Evolutionary conservation across 2,329 filamentous ascomycete genomes (phyloP), one percentile per base, ranked within the genome.

Genomic region (Hypoxylon rubiginosum): DNA sequence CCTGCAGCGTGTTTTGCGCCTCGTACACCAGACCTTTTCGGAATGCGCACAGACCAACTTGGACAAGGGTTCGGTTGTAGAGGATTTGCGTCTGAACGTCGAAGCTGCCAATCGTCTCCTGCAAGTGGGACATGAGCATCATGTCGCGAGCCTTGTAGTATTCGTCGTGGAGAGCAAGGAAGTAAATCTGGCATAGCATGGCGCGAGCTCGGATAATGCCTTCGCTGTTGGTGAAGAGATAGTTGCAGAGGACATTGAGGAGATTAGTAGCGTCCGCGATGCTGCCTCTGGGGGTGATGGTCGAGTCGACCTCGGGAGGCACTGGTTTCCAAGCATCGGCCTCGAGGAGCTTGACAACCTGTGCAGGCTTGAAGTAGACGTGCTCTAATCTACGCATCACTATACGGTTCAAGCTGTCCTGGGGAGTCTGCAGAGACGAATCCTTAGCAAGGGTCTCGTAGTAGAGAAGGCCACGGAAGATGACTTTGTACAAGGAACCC

Each of bases 51-150:
- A 99, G 92, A 74, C 96, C 97, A 66, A 99, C 95, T 82, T 99
- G 96, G 45, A 98, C 97, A 34, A 99, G 88, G 1, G 96, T 97
- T 72, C 96, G 90, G 88, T 99, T 99, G 90, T 97, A 99, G 62
- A 99, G 90, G 68, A 99, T 99, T 82, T 99, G 96, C 60, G 93
- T 97, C 83, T 91, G 93, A 73, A 99, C 92, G 77, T 99, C 96
- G 77, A 99, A 99, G 82, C 92, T 97, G 83, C 89, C 88, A 79
- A 99, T 99, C 59, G 92, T 97, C 85, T 99, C 96, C 79, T 97
- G 95, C 78, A 99, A 85, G 84, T 99, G 96, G 17, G 96, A 99
- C 94, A 99, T 99, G 80, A 99, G 89, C 91, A 98, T 97, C 92
- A 99, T 95, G 81, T 99, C 97, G 72, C 96, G 92, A 76, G 96